Evolutionary conservation across 306 rosid species (phyloP).

Genomic region (Quercus agrifolia): DNA sequence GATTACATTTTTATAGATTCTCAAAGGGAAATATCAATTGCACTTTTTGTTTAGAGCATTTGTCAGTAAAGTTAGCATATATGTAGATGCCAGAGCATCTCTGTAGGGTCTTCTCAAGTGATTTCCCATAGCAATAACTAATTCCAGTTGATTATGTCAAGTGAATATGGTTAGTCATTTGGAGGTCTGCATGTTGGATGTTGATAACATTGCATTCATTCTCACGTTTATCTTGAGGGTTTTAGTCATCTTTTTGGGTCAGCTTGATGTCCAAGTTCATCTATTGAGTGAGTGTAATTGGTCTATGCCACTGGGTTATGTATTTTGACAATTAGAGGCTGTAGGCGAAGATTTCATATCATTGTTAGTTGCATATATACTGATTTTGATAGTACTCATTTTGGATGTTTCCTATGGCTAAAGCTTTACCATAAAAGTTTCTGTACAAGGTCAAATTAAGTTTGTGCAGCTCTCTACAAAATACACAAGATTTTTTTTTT

Average conservation of each 20-base stretch:
- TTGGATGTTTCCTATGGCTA: no score
- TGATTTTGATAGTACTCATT: no score
- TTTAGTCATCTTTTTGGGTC: background rate
- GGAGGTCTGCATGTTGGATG: no score
- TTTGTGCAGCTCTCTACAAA: background rate
- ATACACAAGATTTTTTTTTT: background rate
- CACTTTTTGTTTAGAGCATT: background rate
- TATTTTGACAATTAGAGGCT: no score
- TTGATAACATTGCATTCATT: background rate
- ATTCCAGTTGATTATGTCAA: background rate
- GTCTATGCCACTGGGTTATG: no score
- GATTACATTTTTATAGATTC: background rate
- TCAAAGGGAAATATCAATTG: background rate
- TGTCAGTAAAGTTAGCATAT: background rate
- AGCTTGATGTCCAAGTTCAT: no score
- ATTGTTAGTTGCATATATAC: no score
- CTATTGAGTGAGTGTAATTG: no score
- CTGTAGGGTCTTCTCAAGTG: background rate
- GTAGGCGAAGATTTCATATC: no score
- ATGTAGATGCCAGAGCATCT: background rate
- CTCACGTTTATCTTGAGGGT: background rate
- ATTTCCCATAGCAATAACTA: background rate
- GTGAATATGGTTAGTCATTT: background rate
- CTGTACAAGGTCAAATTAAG: background rate
- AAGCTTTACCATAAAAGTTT: no score